Evolutionary conservation across 2,329 filamentous ascomycete species (phyloP), one percentile per base, ranked within the genome.

Genomic region (Tolypocladium amazonense): DNA sequence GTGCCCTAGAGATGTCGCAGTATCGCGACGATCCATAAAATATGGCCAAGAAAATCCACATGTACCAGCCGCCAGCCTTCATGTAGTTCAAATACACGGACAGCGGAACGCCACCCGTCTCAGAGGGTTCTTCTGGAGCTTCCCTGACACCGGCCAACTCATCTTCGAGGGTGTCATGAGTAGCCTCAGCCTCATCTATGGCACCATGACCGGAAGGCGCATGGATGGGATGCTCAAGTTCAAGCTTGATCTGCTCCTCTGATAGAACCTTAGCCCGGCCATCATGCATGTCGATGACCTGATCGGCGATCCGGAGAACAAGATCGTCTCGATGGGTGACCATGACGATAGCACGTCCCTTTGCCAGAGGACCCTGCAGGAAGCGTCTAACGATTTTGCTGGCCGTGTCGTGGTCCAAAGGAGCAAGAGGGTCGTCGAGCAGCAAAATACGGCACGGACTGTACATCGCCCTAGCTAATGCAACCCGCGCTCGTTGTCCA

Each of bases 21-120:
- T 85, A 68, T 8, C 92, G 85, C 66, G 85, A 90, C 0, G 86
- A 47, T 7, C 81, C 72, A 61, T 92, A 84, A 15, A 86, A 76
- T 1, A 83, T 39, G 3, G 93, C 76, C 2, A 92, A 78, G 1
- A 84, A 66, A 3, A 75, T 70, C 92, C 92, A 96, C 78, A 87
- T 90, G 59, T 78, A 78, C 53, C 92, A 77, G 15, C 85, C 88
- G 2, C 92, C 92, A 6, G 91, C 90, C 71, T 86, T 88, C 74
- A 96, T 86, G 65, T 96, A 96, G 63, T 86, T 85, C 85, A 89
- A 91, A 69, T 96, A 96, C 0, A 96, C 87, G 8, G 80, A 80
- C 14, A 84, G 75, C 66, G 92, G 84, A 1, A 96, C 89, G 1
- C 88, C 86, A 23, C 92, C 91, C 61, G 89, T 72, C 39, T 72